These are phyloP conservation scores for Phytophthora lateralis DNA, from an alignment of 352 stramenopile genomes.

Conservation along the genomic window DNA sequence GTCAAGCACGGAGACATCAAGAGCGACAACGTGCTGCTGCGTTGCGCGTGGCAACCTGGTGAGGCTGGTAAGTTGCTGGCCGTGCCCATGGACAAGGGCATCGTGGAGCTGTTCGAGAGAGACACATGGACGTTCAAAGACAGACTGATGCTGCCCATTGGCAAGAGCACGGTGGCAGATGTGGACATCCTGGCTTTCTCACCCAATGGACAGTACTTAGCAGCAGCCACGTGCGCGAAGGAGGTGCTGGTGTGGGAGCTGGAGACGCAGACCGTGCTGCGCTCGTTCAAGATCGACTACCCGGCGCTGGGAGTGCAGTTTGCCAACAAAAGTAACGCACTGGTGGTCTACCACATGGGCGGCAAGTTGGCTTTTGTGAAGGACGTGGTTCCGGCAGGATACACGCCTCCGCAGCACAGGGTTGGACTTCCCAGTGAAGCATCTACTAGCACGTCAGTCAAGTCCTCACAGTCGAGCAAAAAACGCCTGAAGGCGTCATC, in stretches of 20 bases:
- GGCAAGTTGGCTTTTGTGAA: constrained; percentile 73
- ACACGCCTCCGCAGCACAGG: constrained; percentile 59
- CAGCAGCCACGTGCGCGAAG: constrained; percentile 66
- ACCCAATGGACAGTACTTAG: constrained; percentile 79
- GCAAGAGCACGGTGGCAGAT: constrained; percentile 58
- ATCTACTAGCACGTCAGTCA: not conserved
- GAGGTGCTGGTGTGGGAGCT: constrained; percentile 79
- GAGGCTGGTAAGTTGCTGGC: constrained; percentile 49
- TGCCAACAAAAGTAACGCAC: constrained; percentile 51
- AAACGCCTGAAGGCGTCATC: constrained; percentile 36
- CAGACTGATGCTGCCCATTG: constrained; percentile 61
- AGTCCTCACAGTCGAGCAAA: constrained; percentile 28
- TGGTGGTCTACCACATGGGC: constrained; percentile 65
- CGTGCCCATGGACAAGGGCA: constrained; percentile 65
- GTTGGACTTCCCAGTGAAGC: constrained; percentile 11
- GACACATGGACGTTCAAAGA: constrained; percentile 48
- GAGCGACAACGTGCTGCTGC: constrained; percentile 66
- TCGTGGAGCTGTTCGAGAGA: constrained; percentile 68
- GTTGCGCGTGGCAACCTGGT: constrained; percentile 67
- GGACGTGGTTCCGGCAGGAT: constrained; percentile 60
- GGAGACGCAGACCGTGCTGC: constrained; percentile 52
- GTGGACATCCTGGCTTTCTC: constrained; percentile 80
- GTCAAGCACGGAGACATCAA: constrained; percentile 66
- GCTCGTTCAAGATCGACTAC: constrained; percentile 68
- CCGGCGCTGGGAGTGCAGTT: constrained; percentile 62